Conservation (phyloP, 75 land plant genomes). For the Azolla pinnata region DNA sequence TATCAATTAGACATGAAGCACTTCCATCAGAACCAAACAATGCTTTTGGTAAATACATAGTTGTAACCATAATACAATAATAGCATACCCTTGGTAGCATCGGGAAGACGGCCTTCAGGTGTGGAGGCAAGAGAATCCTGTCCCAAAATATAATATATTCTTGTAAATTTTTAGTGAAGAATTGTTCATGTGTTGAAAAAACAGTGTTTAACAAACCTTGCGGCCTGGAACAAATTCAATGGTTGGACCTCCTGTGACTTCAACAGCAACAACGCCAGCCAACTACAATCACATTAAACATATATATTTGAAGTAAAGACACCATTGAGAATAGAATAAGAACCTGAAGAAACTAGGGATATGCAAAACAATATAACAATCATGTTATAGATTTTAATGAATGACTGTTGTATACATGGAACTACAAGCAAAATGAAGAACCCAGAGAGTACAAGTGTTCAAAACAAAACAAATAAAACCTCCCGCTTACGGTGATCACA, state of each 20-base stretch:
- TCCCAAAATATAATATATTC: conserved; percentile 3
- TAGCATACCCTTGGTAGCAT: conserved; percentile 86
- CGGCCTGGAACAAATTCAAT: conserved; percentile 86
- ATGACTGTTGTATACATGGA: not conserved
- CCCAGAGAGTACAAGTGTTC: not conserved
- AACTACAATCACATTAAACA: conserved; percentile 20
- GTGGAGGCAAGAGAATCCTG: conserved; percentile 54
- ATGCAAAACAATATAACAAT: not conserved
- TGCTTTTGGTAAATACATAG: too few relatives aligned
- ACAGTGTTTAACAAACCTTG: conserved; percentile 34
- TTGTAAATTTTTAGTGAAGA: not conserved
- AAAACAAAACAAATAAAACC: not conserved
- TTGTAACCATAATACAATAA: too few relatives aligned
- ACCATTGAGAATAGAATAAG: not conserved
- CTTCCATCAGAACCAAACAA: too few relatives aligned
- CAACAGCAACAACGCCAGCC: conserved; percentile 97
- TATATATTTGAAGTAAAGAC: not conserved
- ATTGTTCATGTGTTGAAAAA: not conserved
- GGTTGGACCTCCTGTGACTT: conserved; percentile 89
- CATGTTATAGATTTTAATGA: not conserved
- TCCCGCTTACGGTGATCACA: not conserved
- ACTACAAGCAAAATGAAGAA: not conserved
- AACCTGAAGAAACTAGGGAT: not conserved
- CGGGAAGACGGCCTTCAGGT: conserved; percentile 80
- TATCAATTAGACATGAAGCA: too few relatives aligned